Evolutionary conservation across 768 basidiomycete genomes (phyloP), one percentile per base, ranked within the genome.

Genomic region (Chlorophyllum brunneum): DNA sequence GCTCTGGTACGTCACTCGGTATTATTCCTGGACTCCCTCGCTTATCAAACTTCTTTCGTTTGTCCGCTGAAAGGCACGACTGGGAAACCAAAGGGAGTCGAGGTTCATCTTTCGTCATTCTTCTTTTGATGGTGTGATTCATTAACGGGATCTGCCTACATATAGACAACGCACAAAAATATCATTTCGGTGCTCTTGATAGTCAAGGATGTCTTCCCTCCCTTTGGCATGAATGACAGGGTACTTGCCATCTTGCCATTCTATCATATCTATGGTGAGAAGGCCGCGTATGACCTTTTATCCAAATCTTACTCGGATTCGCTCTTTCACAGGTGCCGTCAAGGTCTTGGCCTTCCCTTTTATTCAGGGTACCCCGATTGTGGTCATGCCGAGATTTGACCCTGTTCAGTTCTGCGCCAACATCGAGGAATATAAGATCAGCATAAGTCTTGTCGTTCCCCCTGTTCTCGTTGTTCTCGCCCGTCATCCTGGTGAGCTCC

Each of bases 391-490:
- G 1, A 79, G 80, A 29, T 95, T 94, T 63, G 86, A 93, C 56
- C 85, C 88, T 0, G 70, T 70, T 1, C 64, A 70, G 46, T 90
- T 89, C 60, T 86, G 88, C 56, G 70, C 74, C 9, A 71, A 79
- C 43, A 79, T 95, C 41, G 74, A 85, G 56, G 76, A 72, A 45
- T 88, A 88, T 71, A 78, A 71, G 45, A 76, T 83, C 23, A 85
- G 85, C 0, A 54, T 70, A 1, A 54, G 78, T 0, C 67, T 86
- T 0, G 70, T 91, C 42, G 91, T 91, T 1, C 93, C 93, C 1
- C 92, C 94, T 0, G 82, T 97, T n/a, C 68, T 93, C 10, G 82
- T 95, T 11, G 76, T 82, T 1, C 73, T 97, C 36, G 70, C 83
- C 2, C 80, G 85, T 54, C 85, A 88, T 58, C 79, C 82, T 9